Evolutionary conservation across 257 asterid genomes (phyloP), one percentile per base, ranked within the genome.

Genomic region (Jaltomata sinuosa): DNA sequence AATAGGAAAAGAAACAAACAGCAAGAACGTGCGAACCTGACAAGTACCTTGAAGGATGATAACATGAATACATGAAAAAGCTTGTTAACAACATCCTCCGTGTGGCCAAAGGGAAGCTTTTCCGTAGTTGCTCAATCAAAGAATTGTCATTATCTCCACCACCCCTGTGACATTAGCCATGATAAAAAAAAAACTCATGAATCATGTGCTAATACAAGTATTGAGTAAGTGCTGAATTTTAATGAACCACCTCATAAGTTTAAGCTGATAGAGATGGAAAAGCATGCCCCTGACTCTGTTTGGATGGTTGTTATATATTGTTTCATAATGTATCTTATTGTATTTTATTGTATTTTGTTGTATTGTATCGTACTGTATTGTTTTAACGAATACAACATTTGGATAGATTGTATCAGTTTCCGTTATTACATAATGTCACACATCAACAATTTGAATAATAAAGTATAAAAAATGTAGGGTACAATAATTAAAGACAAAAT

Each of bases 11-110:
- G 61, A n/a, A 84, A 32, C 36, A 31, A 80, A 79, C 85, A 85
- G 86, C 82, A 11, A 79, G 85, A 65, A 81, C 61, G 89, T 79
- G 89, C 97, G 88, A 89, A 96, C 98, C 98, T 96, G 93, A 83
- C 54, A 87, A 85, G 85, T 92, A 96, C 93, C 98, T 96, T 91
- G 97, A 91, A 84, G 94, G 92, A 87, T 85, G 90, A 87, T 83
- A 93, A 83, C 93, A 89, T 6, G 90, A 77, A 84, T 74, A 90
- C 84, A 91, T 74, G 45, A 92, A 80, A 82, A 94, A 82, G 82
- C 89, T 90, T 42, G 94, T 86, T 68, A 96, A 91, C 86, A 94
- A 86, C 65, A 88, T 90, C 77, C 98, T 90, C 45, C 98, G 98
- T 14, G 92, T 89, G 8, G 89, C 83, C 65, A 79, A 64, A 19